A percentile compares a stretch with the other conserved stretches of the same genome.
Conservation (phyloP, 176 grass and related monocot species). For the Phragmites australis region DNA sequence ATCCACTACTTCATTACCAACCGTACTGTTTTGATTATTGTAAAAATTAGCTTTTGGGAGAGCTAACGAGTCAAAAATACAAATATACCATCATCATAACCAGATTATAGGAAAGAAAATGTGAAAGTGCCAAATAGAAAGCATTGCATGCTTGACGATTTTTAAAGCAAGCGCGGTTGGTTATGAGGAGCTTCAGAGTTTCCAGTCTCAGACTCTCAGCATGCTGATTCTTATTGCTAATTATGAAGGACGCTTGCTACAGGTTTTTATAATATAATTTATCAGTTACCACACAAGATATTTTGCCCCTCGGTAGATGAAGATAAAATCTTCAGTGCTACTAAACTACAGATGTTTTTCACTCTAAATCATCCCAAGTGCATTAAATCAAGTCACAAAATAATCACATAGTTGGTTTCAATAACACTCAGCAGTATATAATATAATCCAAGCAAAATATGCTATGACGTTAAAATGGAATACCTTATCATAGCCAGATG, state of each 20-base stretch:
- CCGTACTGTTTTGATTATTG: too few relatives aligned
- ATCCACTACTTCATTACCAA: not conserved
- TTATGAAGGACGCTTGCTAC: not conserved
- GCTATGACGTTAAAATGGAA: not conserved
- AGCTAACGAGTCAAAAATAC: too few relatives aligned
- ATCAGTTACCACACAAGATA: not conserved
- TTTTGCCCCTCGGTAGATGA: not conserved
- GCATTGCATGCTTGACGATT: not conserved
- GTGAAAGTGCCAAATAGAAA: not conserved
- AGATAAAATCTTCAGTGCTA: not conserved
- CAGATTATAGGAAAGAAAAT: not conserved
- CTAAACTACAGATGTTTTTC: not conserved
- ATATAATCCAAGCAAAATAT: not conserved
- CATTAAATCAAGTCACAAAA: conserved; percentile 7
- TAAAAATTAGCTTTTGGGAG: too few relatives aligned
- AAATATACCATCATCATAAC: too few relatives aligned
- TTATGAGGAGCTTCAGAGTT: conserved; percentile 4
- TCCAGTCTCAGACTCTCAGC: not conserved
- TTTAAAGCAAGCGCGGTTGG: not conserved
- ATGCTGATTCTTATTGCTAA: not conserved
- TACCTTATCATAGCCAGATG: conserved; percentile 94
- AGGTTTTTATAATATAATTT: not conserved
- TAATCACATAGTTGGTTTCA: not conserved
- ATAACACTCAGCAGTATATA: not conserved
- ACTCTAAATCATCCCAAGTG: not conserved